These are phyloP conservation scores for Fusarium sororula DNA, from an alignment of 2,329 filamentous ascomycete species.

Conservation along the genomic window DNA sequence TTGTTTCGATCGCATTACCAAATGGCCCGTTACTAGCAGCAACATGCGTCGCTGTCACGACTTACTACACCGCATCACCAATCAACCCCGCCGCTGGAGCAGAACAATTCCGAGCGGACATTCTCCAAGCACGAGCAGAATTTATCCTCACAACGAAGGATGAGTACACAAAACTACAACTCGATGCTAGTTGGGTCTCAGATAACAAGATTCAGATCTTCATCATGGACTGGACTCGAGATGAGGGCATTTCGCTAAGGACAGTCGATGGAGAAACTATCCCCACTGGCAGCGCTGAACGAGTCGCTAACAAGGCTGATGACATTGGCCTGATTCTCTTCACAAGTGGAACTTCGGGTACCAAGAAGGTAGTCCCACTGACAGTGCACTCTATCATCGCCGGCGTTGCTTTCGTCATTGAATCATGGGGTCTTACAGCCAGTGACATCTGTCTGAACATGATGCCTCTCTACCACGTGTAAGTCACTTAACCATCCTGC, in stretches of 20 bases:
- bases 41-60: conserved; percentile 4
- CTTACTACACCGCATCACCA: conserved; percentile 3
- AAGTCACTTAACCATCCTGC: accelerated
- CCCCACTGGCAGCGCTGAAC: accelerated
- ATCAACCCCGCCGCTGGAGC: conserved; percentile 9
- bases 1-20: background rate
- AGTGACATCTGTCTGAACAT: conserved; percentile 5
- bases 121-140: background rate
- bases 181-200: background rate
- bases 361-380: background rate
- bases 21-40: conserved; percentile 3
- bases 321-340: conserved; percentile 10
- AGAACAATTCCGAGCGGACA: conserved; percentile 10
- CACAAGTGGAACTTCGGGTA: conserved; percentile 3
- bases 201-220: background rate
- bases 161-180: background rate
- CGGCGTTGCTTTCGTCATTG: conserved; percentile 5
- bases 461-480: conserved; percentile 17
- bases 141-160: conserved; percentile 4
- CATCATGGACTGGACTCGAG: background rate
- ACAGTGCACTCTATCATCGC: background rate
- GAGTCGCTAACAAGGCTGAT: background rate
- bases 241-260: background rate
- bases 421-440: background rate
- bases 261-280: background rate